Evolutionary conservation across 1,284 basidiomycete species (phyloP).

Genomic region (Ceratobasidium sp.): DNA sequence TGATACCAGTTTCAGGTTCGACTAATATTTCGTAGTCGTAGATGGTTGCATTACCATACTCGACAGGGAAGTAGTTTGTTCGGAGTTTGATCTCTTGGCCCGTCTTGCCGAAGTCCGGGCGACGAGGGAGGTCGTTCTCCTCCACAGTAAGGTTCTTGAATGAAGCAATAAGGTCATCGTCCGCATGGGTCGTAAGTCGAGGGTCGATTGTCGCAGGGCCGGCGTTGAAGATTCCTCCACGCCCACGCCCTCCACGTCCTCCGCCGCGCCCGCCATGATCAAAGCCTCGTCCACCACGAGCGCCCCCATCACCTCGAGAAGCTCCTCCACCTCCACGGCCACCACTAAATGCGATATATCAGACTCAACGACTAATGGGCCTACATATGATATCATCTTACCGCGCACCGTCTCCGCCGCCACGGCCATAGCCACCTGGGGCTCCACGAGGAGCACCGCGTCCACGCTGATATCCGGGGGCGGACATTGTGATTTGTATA

Average conservation of each 20-base stretch:
- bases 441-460: slow-evolving; percentile 21
- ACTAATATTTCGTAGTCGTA: slow-evolving; percentile 79
- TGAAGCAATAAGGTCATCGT: slow-evolving; percentile 67
- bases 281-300: slow-evolving; percentile 51
- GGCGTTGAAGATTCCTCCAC: slow-evolving; percentile 53
- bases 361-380: neutral
- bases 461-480: slow-evolving; percentile 18
- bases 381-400: neutral
- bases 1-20: slow-evolving; percentile 65
- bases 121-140: slow-evolving; percentile 70
- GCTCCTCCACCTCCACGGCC: slow-evolving; percentile 57
- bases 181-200: slow-evolving; percentile 70
- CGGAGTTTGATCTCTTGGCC: slow-evolving; percentile 75
- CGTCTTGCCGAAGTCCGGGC: slow-evolving; percentile 75
- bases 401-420: slow-evolving; percentile 35
- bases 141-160: slow-evolving; percentile 59
- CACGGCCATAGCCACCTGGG: slow-evolving; percentile 35
- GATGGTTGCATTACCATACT: slow-evolving; percentile 68
- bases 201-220: slow-evolving; percentile 68
- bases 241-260: slow-evolving; percentile 52
- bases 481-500: neutral
- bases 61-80: slow-evolving; percentile 81
- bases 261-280: slow-evolving; percentile 51
- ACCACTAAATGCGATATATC: neutral
- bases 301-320: slow-evolving; percentile 57